Evolutionary conservation across 2,329 filamentous ascomycete species (phyloP).

Genomic region (Knufia fluminis): DNA sequence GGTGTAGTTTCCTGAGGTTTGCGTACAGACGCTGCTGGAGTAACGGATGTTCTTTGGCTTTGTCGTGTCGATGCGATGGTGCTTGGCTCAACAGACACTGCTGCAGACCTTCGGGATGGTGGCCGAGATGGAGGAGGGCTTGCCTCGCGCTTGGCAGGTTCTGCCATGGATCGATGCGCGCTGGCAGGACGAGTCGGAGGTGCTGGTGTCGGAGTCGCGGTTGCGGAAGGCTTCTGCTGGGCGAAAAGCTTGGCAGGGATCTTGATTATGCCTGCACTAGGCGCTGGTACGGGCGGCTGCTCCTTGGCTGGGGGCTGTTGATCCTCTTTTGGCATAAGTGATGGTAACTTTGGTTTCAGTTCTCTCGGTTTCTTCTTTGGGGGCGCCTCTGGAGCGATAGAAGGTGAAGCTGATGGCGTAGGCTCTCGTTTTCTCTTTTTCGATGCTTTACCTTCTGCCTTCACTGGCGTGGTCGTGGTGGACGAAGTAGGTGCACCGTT

Average conservation of each 20-base stretch:
- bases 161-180: conserved; percentile 16
- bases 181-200: conserved; percentile 15
- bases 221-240: conserved; percentile 5
- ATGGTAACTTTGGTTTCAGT: conserved; percentile 25
- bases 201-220: conserved; percentile 17
- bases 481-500: conserved; percentile 22
- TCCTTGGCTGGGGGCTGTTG: conserved; percentile 37
- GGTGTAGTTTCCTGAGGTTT: conserved; percentile 34
- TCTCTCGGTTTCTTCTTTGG: conserved; percentile 32
- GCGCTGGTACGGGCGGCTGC: conserved; percentile 32
- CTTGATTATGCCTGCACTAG: conserved; percentile 20
- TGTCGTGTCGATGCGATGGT: conserved; percentile 8
- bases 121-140: conserved; percentile 23
- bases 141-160: conserved; percentile 19
- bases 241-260: conserved; percentile 18
- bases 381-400: conserved; percentile 23
- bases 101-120: conserved; percentile 21
- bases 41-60: conserved; percentile 15
- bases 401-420: conserved; percentile 25
- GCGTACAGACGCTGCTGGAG: conserved; percentile 20
- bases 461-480: conserved; percentile 13
- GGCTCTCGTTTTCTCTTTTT: conserved; percentile 47
- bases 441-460: conserved; percentile 24
- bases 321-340: conserved; percentile 27
- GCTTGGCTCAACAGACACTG: conserved; percentile 18